Percentiles rank a stretch among this genome's conserved stretches.
Conservation (phyloP, 2,329 filamentous ascomycete genomes). For the Mariannaea sp. region DNA sequence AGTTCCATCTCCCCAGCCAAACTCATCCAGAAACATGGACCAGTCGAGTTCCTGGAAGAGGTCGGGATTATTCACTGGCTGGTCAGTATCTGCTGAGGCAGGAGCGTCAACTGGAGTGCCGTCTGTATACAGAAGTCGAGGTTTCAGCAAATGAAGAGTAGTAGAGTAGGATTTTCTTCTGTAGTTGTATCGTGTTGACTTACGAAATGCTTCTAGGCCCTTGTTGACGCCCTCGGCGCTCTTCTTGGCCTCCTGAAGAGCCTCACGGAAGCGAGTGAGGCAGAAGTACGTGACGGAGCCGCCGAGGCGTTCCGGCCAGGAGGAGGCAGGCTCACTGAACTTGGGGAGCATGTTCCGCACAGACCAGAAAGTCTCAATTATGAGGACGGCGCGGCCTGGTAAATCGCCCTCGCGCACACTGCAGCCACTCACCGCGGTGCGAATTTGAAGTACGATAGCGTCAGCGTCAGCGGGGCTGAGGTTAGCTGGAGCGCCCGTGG, state of each 20-base stretch:
- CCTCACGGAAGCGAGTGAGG: constrained; percentile 51
- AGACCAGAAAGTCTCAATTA: constrained; percentile 57
- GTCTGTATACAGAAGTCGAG: constrained; percentile 3
- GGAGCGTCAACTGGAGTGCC: not conserved
- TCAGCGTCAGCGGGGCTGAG: constrained; percentile 39
- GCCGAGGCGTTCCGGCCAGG: constrained; percentile 52
- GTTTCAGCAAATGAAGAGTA: not conserved
- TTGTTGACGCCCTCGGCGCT: constrained; percentile 40
- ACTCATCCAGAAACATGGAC: constrained; percentile 56
- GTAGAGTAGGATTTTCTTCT: not conserved
- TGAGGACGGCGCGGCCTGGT: constrained; percentile 49
- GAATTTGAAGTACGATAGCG: constrained; percentile 39
- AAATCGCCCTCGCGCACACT: constrained; percentile 56
- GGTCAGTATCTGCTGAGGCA: constrained; percentile 19
- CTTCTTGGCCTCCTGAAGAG: constrained; percentile 46
- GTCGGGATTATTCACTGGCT: constrained; percentile 38
- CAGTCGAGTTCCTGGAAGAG: constrained; percentile 54
- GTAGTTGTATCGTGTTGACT: too few relatives aligned
- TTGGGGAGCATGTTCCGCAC: constrained; percentile 45
- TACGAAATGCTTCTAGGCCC: constrained; percentile 40
- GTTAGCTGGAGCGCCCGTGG: constrained; percentile 46
- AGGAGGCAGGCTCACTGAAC: constrained; percentile 47
- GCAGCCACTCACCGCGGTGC: constrained; percentile 47
- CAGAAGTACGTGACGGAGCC: constrained; percentile 57
- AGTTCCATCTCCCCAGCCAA: constrained; percentile 49